Evolutionary conservation across 805 yeast species (phyloP).

Genomic region (Candida montana): DNA sequence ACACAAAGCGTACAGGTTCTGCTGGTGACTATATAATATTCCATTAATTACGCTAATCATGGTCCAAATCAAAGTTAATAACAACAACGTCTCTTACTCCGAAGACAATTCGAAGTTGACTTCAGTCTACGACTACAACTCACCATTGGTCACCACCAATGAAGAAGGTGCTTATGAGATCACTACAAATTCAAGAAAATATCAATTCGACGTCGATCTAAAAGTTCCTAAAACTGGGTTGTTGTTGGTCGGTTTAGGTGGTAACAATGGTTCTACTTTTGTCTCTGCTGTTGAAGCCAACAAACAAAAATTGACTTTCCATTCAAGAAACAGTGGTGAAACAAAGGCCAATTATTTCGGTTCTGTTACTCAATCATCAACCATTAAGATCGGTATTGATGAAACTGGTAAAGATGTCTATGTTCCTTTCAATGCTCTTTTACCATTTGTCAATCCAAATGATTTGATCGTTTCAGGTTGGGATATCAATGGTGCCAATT

Average conservation of each 20-base stretch:
- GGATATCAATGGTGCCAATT: conserved; percentile 76
- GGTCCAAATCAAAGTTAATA: conserved; percentile 42
- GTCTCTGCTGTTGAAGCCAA: conserved; percentile 83
- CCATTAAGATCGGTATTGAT: conserved; percentile 86
- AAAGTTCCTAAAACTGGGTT: conserved; percentile 81
- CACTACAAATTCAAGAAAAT: conserved; percentile 65
- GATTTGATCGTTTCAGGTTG: conserved; percentile 90
- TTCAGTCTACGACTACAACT: conserved; percentile 59
- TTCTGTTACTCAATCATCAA: conserved; percentile 89
- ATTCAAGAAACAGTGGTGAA: conserved; percentile 68
- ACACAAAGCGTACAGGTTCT: conserved; percentile 23
- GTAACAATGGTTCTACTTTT: conserved; percentile 92
- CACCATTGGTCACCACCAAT: conserved; percentile 59
- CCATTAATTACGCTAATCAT: conserved; percentile 19
- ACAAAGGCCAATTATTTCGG: conserved; percentile 79
- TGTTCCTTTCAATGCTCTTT: conserved; percentile 84
- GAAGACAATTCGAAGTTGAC: conserved; percentile 40
- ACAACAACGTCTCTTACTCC: conserved; percentile 46
- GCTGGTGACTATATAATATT: conserved; percentile 20
- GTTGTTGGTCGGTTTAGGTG: conserved; percentile 91
- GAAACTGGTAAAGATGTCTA: conserved; percentile 75
- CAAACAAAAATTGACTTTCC: conserved; percentile 69
- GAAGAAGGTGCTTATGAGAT: conserved; percentile 47
- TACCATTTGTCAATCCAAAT: conserved; percentile 87
- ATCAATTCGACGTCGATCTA: conserved; percentile 82